These are phyloP conservation scores for Microcera coccophila DNA, from an alignment of 2,329 filamentous ascomycete genomes.

Conservation along the genomic window DNA sequence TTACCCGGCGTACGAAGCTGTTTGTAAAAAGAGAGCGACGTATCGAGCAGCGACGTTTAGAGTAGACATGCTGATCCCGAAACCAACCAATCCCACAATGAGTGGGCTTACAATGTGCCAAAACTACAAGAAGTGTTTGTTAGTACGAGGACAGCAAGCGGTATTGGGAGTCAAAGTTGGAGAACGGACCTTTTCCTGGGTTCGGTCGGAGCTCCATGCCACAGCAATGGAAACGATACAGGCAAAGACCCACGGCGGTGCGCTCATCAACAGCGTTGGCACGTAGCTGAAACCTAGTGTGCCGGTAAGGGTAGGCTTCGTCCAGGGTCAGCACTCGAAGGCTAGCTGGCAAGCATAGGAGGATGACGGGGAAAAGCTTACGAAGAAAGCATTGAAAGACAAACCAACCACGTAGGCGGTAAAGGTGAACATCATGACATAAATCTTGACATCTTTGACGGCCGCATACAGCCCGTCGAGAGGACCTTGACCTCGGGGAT, in stretches of 20 bases:
- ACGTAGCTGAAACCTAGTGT: slow-evolving; percentile 52
- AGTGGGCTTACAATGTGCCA: slow-evolving; percentile 56
- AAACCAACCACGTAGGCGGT: slow-evolving; percentile 57
- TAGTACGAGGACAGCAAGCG: too few relatives aligned
- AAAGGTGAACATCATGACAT: slow-evolving; percentile 60
- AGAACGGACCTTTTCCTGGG: slow-evolving; percentile 46
- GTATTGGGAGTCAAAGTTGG: neutral
- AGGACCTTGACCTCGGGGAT: slow-evolving; percentile 45
- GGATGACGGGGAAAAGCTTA: slow-evolving; percentile 22
- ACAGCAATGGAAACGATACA: slow-evolving; percentile 52
- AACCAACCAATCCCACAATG: slow-evolving; percentile 50
- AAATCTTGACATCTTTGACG: slow-evolving; percentile 58
- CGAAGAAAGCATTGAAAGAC: slow-evolving; percentile 58
- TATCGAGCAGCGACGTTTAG: slow-evolving; percentile 54
- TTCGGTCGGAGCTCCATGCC: slow-evolving; percentile 54
- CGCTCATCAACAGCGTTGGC: slow-evolving; percentile 52
- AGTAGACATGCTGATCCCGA: slow-evolving; percentile 58
- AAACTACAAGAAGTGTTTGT: slow-evolving; percentile 37
- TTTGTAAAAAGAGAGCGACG: slow-evolving; percentile 57
- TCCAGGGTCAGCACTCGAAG: neutral
- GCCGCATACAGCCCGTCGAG: slow-evolving; percentile 56
- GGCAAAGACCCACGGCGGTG: slow-evolving; percentile 57
- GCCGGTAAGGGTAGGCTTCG: slow-evolving; percentile 47
- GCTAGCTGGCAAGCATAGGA: neutral
- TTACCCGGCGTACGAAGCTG: slow-evolving; percentile 54